A percentile compares a stretch with the other conserved stretches of the same genome.
Conservation (phyloP, 164 flowering plant species). For the Kalanchoe fedtschenkoi region DNA sequence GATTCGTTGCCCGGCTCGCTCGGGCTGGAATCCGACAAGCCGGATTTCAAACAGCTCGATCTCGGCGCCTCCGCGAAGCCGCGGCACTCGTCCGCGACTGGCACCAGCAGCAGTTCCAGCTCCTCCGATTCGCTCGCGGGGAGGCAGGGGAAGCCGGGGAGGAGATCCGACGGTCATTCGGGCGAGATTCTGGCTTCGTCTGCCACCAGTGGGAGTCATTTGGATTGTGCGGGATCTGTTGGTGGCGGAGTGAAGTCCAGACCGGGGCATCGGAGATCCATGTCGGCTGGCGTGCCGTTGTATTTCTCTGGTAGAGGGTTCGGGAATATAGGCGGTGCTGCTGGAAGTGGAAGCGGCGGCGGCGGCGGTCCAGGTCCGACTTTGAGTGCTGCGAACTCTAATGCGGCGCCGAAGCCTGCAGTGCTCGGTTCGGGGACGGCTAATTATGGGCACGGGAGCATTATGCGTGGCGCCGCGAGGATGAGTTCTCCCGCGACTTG, state of each 20-base stretch:
- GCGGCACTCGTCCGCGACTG: background rate
- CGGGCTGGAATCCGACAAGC: background rate
- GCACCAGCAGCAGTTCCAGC: background rate
- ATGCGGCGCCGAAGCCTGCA: background rate
- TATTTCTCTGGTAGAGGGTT: background rate
- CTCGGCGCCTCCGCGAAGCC: background rate
- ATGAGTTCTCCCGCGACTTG: background rate
- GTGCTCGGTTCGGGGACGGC: slow-evolving; percentile 1
- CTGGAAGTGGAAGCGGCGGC: background rate
- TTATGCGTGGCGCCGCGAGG: background rate
- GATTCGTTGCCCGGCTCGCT: background rate
- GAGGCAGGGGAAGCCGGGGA: background rate
- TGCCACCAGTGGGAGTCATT: background rate
- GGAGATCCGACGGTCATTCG: background rate
- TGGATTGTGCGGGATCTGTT: background rate
- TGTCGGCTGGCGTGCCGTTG: slow-evolving; percentile 1
- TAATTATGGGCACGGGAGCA: slow-evolving; percentile 3
- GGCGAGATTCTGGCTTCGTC: background rate
- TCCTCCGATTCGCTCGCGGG: background rate
- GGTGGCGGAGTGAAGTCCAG: background rate
- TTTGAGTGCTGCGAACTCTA: slow-evolving; percentile 3
- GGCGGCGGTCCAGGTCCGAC: background rate
- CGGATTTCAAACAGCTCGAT: background rate
- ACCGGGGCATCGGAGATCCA: slow-evolving; percentile 1
- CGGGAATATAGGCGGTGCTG: background rate